Evolutionary conservation across 176 grass and related monocot species (phyloP).

Genomic region (Thinopyrum elongatum): DNA sequence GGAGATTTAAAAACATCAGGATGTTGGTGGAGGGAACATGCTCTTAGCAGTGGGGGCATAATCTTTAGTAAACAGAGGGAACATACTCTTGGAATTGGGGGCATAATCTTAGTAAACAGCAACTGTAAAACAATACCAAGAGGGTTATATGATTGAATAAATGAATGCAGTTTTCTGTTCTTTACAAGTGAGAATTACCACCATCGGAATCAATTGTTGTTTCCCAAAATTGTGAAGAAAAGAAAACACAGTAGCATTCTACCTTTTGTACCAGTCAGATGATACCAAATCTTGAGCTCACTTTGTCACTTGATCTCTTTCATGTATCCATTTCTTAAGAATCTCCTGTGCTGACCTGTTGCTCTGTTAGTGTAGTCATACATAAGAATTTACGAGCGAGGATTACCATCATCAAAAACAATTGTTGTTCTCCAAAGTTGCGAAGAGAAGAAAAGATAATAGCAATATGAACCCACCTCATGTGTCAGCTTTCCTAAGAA

Average conservation of each 20-base stretch:
- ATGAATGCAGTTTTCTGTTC: background rate
- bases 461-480: background rate
- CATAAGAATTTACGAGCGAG: background rate
- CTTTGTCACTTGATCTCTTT: background rate
- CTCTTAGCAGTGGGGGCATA: background rate
- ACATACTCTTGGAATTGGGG: slow-evolving; percentile 10
- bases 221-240: background rate
- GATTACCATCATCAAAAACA: background rate
- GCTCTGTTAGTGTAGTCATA: background rate
- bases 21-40: slow-evolving; percentile 19
- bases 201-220: background rate
- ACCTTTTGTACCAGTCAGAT: background rate
- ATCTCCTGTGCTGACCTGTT: background rate
- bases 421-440: background rate
- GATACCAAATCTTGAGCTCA: background rate
- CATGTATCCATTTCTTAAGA: background rate
- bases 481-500: background rate
- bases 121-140: slow-evolving; percentile 6
- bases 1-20: slow-evolving; percentile 5
- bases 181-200: background rate
- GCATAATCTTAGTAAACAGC: background rate
- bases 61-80: background rate
- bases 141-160: background rate
- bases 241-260: background rate
- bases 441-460: background rate